Conservation (phyloP, 176 grass and related monocot genomes). For the Triticum monococcum region DNA sequence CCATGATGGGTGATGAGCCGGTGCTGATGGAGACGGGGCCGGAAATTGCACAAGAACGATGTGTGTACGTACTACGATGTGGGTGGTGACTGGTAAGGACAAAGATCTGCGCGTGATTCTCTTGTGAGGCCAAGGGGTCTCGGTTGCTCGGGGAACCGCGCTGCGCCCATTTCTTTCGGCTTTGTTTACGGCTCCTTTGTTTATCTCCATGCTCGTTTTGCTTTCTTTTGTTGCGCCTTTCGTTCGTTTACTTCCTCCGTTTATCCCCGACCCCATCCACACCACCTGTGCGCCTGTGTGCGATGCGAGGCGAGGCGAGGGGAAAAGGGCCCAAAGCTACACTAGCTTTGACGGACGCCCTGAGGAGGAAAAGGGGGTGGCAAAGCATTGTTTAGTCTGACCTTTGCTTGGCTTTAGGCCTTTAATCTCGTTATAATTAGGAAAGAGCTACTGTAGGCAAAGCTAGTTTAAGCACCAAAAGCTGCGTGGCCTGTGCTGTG, state of each 20-base stretch:
- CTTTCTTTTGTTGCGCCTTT: neutral
- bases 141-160: conserved; percentile 42
- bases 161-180: conserved; percentile 34
- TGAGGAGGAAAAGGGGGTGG: neutral
- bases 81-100: conserved; percentile 37
- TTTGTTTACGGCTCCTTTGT: conserved; percentile 37
- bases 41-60: neutral
- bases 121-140: neutral
- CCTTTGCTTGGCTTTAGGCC: conserved; percentile 36
- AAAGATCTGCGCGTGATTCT: conserved; percentile 64
- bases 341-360: conserved; percentile 31
- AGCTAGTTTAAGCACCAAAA: conserved; percentile 16
- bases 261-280: neutral
- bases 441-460: neutral
- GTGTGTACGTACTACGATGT: neutral
- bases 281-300: neutral
- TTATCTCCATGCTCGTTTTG: neutral
- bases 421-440: conserved; percentile 14
- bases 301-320: neutral
- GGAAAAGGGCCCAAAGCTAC: conserved; percentile 35
- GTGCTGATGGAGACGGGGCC: neutral
- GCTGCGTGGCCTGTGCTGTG: conserved; percentile 26
- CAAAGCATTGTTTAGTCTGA: conserved; percentile 38
- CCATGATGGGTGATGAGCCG: conserved; percentile 44
- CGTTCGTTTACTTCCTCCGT: neutral